phyloP scores from a whole-genome alignment of 1,284 basidiomycete species.

The Cutaneotrichosporon sp. region DNA sequence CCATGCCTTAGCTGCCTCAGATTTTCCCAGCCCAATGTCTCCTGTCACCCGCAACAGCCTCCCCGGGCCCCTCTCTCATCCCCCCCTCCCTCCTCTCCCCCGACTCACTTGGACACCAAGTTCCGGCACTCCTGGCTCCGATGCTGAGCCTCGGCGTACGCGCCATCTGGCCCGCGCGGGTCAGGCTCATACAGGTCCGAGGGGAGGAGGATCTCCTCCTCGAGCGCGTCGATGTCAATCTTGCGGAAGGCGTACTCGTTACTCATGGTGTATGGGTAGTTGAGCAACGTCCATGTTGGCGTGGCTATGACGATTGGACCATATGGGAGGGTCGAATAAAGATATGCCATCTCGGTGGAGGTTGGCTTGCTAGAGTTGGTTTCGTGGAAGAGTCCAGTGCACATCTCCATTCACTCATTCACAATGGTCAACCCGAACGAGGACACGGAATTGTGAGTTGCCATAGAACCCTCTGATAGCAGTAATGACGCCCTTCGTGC shows the following conservation, averaged over 20 bases:
- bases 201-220: conserved; percentile 84
- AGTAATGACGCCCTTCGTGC: conserved; percentile 91
- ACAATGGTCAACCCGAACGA: conserved; percentile 67
- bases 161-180: conserved; percentile 71
- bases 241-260: conserved; percentile 72
- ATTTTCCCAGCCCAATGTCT: background rate
- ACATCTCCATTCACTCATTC: conserved; percentile 50
- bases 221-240: conserved; percentile 82
- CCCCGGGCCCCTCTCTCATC: background rate
- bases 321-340: background rate
- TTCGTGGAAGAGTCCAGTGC: background rate
- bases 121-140: conserved; percentile 72
- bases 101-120: conserved; percentile 68
- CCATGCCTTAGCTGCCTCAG: background rate
- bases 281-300: conserved; percentile 8
- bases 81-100: background rate
- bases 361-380: background rate
- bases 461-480: conserved; percentile 15
- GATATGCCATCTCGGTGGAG: background rate
- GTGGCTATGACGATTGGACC: conserved; percentile 16
- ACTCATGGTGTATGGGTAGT: conserved; percentile 57
- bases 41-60: background rate
- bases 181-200: conserved; percentile 85
- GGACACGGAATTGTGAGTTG: conserved; percentile 85
- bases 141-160: conserved; percentile 71